Evolutionary conservation across 805 yeast genomes (phyloP).

Genomic region (Hanseniaspora nectarophila): DNA sequence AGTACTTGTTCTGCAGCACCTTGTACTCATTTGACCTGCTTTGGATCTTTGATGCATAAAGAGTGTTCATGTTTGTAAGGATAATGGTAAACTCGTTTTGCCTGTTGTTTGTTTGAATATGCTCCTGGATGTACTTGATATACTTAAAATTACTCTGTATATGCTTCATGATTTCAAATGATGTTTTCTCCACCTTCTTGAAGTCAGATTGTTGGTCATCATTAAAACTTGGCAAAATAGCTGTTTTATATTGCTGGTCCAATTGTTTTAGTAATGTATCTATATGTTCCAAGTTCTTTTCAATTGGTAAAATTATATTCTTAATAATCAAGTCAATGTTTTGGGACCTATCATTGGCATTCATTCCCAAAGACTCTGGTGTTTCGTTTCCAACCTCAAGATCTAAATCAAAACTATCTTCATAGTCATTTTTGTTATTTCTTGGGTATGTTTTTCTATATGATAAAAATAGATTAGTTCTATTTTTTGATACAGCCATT

Average conservation of each 20-base stretch:
- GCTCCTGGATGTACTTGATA: slow-evolving; percentile 51
- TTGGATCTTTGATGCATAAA: slow-evolving; percentile 77
- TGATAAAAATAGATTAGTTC: slow-evolving; percentile 83
- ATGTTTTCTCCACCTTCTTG: slow-evolving; percentile 62
- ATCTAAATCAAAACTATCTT: slow-evolving; percentile 23
- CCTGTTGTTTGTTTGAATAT: slow-evolving; percentile 32
- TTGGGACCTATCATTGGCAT: slow-evolving; percentile 61
- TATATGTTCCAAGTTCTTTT: slow-evolving; percentile 44
- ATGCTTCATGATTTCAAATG: slow-evolving; percentile 57
- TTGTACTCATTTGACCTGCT: slow-evolving; percentile 65
- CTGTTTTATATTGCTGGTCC: slow-evolving; percentile 55
- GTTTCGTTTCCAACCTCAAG: slow-evolving; percentile 27
- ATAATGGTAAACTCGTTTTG: slow-evolving; percentile 43
- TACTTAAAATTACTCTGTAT: slow-evolving; percentile 70
- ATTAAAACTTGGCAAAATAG: slow-evolving; percentile 74
- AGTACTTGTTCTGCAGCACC: slow-evolving; percentile 77
- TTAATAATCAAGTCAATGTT: slow-evolving; percentile 37
- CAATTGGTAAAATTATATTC: slow-evolving; percentile 40
- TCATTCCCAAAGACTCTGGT: slow-evolving; percentile 27
- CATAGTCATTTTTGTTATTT: slow-evolving; percentile 29
- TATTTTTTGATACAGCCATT: slow-evolving; percentile 49
- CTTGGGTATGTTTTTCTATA: slow-evolving; percentile 80
- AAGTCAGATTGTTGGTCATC: slow-evolving; percentile 64
- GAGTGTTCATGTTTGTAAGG: slow-evolving; percentile 69
- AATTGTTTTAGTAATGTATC: slow-evolving; percentile 46